Percentiles rank a stretch among this genome's conserved stretches.
These are phyloP conservation scores for Mimosa pudica DNA, from an alignment of 306 rosid species.

Conservation along the genomic window DNA sequence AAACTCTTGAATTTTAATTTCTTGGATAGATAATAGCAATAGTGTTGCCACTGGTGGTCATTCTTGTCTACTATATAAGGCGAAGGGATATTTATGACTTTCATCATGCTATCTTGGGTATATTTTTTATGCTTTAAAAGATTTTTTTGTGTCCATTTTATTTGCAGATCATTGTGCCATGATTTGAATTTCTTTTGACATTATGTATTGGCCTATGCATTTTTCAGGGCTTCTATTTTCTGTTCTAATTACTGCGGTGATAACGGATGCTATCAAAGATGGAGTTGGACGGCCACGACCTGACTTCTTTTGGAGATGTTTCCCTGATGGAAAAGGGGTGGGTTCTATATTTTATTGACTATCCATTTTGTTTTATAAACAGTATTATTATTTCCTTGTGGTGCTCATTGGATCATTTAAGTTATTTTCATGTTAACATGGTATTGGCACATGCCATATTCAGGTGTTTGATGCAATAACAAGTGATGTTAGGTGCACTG, in stretches of 20 bases:
- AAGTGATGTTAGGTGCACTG: constrained; percentile 65
- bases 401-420: constrained; percentile 26
- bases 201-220: constrained; percentile 30
- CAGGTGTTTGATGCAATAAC: constrained; percentile 72
- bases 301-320: constrained; percentile 98
- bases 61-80: constrained; percentile 66
- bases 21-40: constrained; percentile 68
- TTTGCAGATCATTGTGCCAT: constrained; percentile 19
- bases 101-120: constrained; percentile 88
- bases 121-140: constrained; percentile 27
- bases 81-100: constrained; percentile 83
- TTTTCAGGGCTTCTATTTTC: constrained; percentile 83
- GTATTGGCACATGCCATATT: constrained; percentile 33
- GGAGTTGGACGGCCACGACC: constrained; percentile 95
- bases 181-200: background rate
- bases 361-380: constrained; percentile 1
- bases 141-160: constrained; percentile 2
- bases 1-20: constrained; percentile 25
- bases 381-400: constrained; percentile 17
- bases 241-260: constrained; percentile 72
- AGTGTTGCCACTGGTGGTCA: constrained; percentile 59
- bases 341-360: constrained; percentile 30
- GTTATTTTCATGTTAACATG: constrained; percentile 30
- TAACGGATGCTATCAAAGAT: constrained; percentile 94
- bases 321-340: constrained; percentile 87